These are phyloP conservation scores for Vicia villosa DNA, from an alignment of 306 rosid species.

Conservation along the genomic window DNA sequence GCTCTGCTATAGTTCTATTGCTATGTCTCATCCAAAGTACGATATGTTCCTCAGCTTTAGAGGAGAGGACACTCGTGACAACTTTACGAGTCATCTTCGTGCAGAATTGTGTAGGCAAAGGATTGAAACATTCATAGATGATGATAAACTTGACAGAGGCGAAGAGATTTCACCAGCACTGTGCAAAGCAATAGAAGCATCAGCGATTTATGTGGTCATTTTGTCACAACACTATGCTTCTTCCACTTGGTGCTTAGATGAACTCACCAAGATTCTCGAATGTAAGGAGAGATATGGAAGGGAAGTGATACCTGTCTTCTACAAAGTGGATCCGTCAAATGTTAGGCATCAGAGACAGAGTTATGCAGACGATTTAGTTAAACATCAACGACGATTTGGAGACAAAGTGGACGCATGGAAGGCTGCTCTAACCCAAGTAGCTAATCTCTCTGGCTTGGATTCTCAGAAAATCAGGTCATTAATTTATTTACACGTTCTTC, in stretches of 20 bases:
- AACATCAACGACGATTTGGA: background rate
- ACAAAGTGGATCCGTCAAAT: background rate
- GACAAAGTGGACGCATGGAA: background rate
- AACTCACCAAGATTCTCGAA: background rate
- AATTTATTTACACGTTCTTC: background rate
- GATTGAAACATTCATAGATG: background rate
- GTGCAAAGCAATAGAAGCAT: background rate
- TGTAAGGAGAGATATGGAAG: background rate
- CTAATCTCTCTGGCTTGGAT: background rate
- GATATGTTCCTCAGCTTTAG: background rate
- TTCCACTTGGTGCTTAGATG: background rate
- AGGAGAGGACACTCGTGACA: background rate
- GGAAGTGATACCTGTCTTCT: background rate
- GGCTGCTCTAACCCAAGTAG: background rate
- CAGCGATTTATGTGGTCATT: background rate
- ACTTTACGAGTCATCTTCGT: background rate
- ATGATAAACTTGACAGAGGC: background rate
- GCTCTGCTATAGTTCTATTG: background rate
- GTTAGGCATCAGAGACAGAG: background rate
- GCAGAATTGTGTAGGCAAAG: background rate
- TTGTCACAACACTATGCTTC: background rate
- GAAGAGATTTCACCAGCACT: background rate
- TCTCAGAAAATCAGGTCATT: background rate
- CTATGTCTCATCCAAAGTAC: background rate
- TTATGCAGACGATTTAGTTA: background rate